phyloP scores from a whole-genome alignment of 169 alveolate species.

The Perkinsus chesapeaki region DNA sequence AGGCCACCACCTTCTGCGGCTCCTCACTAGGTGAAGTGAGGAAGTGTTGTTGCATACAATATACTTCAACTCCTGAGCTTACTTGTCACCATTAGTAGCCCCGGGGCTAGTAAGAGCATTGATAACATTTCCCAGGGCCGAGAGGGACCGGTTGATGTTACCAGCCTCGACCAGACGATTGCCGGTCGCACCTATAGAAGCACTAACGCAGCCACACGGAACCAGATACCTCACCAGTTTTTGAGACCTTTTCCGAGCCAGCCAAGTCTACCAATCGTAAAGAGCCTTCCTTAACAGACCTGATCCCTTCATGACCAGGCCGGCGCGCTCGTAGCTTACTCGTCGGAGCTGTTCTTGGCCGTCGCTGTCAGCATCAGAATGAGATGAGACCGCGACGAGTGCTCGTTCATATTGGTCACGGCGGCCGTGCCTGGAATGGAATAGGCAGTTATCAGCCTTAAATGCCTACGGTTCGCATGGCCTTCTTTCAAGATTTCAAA shows the following conservation, averaged over 20 bases:
- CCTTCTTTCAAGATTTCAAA: neutral
- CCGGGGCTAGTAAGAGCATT: slow-evolving; percentile 54
- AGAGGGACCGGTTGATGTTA: slow-evolving; percentile 42
- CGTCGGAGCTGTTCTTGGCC: neutral
- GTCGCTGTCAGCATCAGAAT: slow-evolving; percentile 13
- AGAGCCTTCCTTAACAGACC: slow-evolving; percentile 32
- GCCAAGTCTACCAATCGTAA: slow-evolving; percentile 68
- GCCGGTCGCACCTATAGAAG: slow-evolving; percentile 35
- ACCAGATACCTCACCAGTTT: slow-evolving; percentile 14
- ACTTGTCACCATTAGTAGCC: neutral
- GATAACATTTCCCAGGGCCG: slow-evolving; percentile 55
- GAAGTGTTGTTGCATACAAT: neutral
- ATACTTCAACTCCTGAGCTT: neutral
- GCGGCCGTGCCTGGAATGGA: neutral
- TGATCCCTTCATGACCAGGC: neutral
- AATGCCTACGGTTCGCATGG: neutral
- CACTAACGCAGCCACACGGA: neutral
- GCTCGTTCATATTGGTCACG: slow-evolving; percentile 38
- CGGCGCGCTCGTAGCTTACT: neutral
- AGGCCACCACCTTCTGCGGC: no score
- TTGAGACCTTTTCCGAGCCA: slow-evolving; percentile 61
- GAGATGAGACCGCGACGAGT: slow-evolving; percentile 55
- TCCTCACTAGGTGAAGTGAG: no score
- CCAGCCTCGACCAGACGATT: slow-evolving; percentile 54
- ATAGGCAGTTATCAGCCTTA: neutral